Evolutionary conservation across 2,329 filamentous ascomycete genomes (phyloP).

Genomic region (Juglanconis sp.): DNA sequence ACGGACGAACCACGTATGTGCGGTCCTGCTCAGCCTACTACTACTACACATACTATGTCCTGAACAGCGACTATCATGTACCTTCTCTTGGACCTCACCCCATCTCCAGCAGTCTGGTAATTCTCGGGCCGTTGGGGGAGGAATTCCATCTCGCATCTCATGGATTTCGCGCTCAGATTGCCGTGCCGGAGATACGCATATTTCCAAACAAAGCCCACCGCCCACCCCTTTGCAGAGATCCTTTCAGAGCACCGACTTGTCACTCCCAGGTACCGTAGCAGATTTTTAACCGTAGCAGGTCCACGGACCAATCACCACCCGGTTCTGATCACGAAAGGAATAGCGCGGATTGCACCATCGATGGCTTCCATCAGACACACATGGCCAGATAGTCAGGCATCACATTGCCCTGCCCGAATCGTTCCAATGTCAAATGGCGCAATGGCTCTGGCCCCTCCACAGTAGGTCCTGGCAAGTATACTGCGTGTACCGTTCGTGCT

Average conservation of each 20-base stretch:
- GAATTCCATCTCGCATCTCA: not conserved
- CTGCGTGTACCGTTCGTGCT: not conserved
- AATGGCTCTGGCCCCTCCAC: slow-evolving; percentile 17
- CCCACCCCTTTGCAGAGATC: not conserved
- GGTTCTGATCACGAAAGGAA: slow-evolving; percentile 43
- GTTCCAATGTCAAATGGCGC: slow-evolving; percentile 29
- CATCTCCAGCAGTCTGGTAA: not conserved
- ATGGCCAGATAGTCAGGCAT: slow-evolving; percentile 15
- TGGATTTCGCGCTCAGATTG: slow-evolving; percentile 1
- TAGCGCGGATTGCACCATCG: slow-evolving; percentile 54
- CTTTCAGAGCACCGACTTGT: slow-evolving; percentile 12
- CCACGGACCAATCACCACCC: slow-evolving; percentile 8
- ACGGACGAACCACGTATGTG: too few relatives aligned
- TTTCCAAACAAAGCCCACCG: slow-evolving; percentile 1
- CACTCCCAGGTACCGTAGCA: slow-evolving; percentile 15
- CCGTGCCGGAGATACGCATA: slow-evolving; percentile 4
- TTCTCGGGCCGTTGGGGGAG: not conserved
- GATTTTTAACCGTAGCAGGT: slow-evolving; percentile 6
- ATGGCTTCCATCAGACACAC: slow-evolving; percentile 11
- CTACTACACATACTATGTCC: too few relatives aligned
- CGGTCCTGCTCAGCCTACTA: too few relatives aligned
- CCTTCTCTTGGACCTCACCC: slow-evolving; percentile 10
- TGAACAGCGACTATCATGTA: not conserved
- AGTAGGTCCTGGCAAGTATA: slow-evolving; percentile 5
- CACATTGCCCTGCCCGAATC: slow-evolving; percentile 11